These are phyloP conservation scores for Entophlyctis helioformis DNA, from an alignment of 192 early-diverging fungal species.

Conservation along the genomic window DNA sequence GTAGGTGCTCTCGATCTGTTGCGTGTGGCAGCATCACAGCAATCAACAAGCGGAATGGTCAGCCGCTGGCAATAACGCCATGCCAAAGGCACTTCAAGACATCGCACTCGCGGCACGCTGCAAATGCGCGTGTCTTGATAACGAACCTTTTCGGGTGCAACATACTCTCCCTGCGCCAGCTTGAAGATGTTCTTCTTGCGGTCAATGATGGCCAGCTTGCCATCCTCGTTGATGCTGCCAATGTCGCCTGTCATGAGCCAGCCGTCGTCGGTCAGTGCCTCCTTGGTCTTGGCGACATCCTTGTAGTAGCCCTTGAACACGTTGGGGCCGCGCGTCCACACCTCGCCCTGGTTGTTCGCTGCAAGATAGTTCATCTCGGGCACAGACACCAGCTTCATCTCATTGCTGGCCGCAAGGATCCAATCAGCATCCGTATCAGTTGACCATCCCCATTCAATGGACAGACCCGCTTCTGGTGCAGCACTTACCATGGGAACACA, in stretches of 20 bases:
- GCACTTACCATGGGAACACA: constrained; percentile 28
- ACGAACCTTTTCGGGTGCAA: constrained; percentile 47
- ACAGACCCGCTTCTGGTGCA: too few species aligned
- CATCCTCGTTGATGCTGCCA: constrained; percentile 25
- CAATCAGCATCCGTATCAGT: too few species aligned
- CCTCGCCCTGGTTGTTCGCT: constrained; percentile 72
- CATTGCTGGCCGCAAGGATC: too few species aligned
- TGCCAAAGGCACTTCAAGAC: too few species aligned
- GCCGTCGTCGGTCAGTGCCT: constrained; percentile 31
- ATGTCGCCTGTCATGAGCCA: constrained; percentile 46
- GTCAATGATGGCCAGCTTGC: constrained; percentile 35
- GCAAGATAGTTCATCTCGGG: constrained; percentile 80
- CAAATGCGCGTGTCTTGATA: too few species aligned
- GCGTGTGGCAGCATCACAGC: too few species aligned
- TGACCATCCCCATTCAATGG: too few species aligned
- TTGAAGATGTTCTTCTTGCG: constrained; percentile 55
- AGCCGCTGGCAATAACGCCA: too few species aligned
- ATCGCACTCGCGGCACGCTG: too few species aligned
- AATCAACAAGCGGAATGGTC: too few species aligned
- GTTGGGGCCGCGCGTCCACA: constrained; percentile 67
- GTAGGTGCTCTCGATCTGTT: constrained; percentile 38
- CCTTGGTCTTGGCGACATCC: constrained; percentile 31
- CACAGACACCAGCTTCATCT: constrained; percentile 82
- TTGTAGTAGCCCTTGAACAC: constrained; percentile 60
- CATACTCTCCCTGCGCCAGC: constrained; percentile 50